phyloP scores from a whole-genome alignment of 345 rosid genomes.

The Sisymbrium irio region DNA sequence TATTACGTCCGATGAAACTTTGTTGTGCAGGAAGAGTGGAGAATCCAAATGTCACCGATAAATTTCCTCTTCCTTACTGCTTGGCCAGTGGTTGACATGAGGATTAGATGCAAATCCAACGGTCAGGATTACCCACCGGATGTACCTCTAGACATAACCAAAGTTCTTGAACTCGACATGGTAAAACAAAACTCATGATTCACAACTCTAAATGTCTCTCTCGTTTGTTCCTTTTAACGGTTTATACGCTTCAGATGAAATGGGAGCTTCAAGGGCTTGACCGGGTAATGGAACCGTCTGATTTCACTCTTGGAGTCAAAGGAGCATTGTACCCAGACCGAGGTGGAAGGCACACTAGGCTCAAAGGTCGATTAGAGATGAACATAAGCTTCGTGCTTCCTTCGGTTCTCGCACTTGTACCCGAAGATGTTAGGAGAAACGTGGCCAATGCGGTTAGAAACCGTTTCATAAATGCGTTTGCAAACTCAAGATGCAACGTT shows the following conservation, averaged over 20 bases:
- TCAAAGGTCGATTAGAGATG: slow-evolving; percentile 79
- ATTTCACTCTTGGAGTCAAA: slow-evolving; percentile 60
- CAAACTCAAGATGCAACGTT: background rate
- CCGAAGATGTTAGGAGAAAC: slow-evolving; percentile 58
- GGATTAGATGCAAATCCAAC: slow-evolving; percentile 58
- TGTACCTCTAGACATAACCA: slow-evolving; percentile 52
- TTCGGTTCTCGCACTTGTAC: slow-evolving; percentile 60
- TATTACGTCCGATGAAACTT: background rate
- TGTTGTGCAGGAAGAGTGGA: slow-evolving; percentile 70
- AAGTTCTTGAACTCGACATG: slow-evolving; percentile 74
- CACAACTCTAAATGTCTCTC: background rate
- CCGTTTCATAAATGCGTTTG: background rate
- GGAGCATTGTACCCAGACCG: slow-evolving; percentile 69
- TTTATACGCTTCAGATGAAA: slow-evolving; percentile 45
- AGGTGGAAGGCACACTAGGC: slow-evolving; percentile 46
- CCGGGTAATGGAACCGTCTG: slow-evolving; percentile 49
- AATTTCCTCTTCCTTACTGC: slow-evolving; percentile 67
- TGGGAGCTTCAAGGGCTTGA: slow-evolving; percentile 92
- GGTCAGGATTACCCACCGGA: slow-evolving; percentile 68
- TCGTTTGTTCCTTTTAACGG: background rate
- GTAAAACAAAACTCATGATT: slow-evolving; percentile 35
- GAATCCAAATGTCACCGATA: slow-evolving; percentile 83
- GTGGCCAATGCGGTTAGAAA: slow-evolving; percentile 64
- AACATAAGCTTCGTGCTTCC: slow-evolving; percentile 69
- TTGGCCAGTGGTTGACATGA: slow-evolving; percentile 77